These are phyloP conservation scores for Osmanthus fragrans DNA, from an alignment of 257 asterid species.

Conservation along the genomic window DNA sequence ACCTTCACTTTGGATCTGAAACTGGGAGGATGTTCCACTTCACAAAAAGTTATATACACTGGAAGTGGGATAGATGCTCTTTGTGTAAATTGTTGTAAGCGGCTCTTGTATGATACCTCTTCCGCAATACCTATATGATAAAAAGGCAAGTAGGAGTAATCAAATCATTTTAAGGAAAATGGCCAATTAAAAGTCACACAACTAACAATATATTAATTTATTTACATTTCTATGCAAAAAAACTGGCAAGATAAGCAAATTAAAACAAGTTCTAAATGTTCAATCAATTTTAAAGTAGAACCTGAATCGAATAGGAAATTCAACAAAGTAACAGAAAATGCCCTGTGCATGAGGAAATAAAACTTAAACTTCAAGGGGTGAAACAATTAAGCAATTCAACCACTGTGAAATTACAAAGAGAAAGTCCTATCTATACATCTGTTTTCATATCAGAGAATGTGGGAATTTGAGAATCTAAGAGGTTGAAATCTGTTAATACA, in stretches of 20 bases:
- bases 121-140: slow-evolving; percentile 17
- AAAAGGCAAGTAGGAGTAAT: background rate
- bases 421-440: background rate
- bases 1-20: slow-evolving; percentile 47
- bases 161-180: background rate
- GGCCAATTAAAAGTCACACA: background rate
- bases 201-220: too few species aligned
- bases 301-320: background rate
- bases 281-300: background rate
- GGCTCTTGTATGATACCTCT: slow-evolving; percentile 18
- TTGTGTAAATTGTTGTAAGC: slow-evolving; percentile 24
- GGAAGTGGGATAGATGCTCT: slow-evolving; percentile 32
- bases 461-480: background rate
- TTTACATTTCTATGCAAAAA: too few species aligned
- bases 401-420: background rate
- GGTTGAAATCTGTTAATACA: background rate
- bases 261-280: background rate
- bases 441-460: background rate
- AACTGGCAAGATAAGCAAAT: too few species aligned
- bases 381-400: background rate
- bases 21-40: slow-evolving; percentile 30
- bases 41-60: slow-evolving; percentile 12
- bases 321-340: background rate
- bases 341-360: background rate
- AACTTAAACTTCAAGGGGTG: background rate